These are phyloP conservation scores for Asterophora parasitica DNA, from an alignment of 768 basidiomycete species.

Conservation along the genomic window DNA sequence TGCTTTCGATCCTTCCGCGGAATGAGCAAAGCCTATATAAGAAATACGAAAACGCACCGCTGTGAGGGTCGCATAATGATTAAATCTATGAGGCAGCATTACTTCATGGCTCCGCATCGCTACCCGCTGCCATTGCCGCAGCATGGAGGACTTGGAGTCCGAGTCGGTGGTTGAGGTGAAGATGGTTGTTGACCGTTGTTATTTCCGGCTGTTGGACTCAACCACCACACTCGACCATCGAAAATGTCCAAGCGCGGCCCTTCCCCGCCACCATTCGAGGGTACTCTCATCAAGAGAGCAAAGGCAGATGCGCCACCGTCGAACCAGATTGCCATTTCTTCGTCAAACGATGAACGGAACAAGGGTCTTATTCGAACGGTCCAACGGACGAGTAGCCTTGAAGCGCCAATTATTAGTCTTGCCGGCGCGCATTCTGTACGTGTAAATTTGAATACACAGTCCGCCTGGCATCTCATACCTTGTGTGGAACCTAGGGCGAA, in stretches of 20 bases:
- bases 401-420: conserved; percentile 91
- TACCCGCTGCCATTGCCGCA: background rate
- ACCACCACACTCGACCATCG: background rate
- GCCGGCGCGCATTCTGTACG: conserved; percentile 82
- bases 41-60: too few species aligned
- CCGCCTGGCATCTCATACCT: background rate
- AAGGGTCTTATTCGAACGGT: conserved; percentile 82
- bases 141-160: too few species aligned
- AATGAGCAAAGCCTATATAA: too few species aligned
- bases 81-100: background rate
- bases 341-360: conserved; percentile 63
- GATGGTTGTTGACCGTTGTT: conserved; percentile 10
- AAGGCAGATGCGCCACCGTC: conserved; percentile 43
- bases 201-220: background rate
- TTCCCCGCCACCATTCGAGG: conserved; percentile 52
- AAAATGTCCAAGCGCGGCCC: conserved; percentile 70
- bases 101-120: background rate
- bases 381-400: conserved; percentile 87
- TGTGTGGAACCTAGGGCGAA: conserved; percentile 53
- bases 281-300: conserved; percentile 62
- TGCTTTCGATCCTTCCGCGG: too few species aligned
- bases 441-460: background rate
- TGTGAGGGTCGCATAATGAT: too few species aligned
- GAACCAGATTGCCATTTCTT: conserved; percentile 75
- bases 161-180: background rate